Evolutionary conservation across 306 rosid species (phyloP).

Genomic region (Cajanus cajan): DNA sequence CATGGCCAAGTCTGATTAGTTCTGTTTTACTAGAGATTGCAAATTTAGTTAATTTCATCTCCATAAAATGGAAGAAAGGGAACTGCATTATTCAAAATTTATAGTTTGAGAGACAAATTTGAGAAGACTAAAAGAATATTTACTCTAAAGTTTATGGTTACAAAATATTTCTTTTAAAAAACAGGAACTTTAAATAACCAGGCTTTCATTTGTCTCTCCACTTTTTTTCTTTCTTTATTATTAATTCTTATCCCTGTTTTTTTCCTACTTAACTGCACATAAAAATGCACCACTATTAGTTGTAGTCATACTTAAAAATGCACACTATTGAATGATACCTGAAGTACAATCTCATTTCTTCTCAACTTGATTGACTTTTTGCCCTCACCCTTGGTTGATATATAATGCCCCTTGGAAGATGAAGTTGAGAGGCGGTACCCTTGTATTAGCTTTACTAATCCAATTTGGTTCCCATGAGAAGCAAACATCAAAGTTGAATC

Average conservation of each 20-base stretch:
- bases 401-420: constrained; percentile 65
- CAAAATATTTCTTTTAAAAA: neutral
- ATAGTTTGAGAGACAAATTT: neutral
- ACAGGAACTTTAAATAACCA: neutral
- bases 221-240: neutral
- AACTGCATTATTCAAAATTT: neutral
- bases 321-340: constrained; percentile 53
- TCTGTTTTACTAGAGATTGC: neutral
- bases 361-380: constrained; percentile 83
- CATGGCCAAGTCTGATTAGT: neutral
- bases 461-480: constrained; percentile 86
- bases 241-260: neutral
- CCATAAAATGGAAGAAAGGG: neutral
- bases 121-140: neutral
- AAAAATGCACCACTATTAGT: neutral
- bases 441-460: constrained; percentile 82
- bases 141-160: neutral
- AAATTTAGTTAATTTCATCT: neutral
- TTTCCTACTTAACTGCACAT: neutral
- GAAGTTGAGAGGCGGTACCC: constrained; percentile 80
- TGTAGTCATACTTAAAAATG: constrained; percentile 22
- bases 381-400: constrained; percentile 76
- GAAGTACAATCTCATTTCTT: constrained; percentile 87
- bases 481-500: constrained; percentile 93
- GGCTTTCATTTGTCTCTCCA: neutral